phyloP scores from a whole-genome alignment of 108 stramenopile species.

The Skeletonema menzelii region DNA sequence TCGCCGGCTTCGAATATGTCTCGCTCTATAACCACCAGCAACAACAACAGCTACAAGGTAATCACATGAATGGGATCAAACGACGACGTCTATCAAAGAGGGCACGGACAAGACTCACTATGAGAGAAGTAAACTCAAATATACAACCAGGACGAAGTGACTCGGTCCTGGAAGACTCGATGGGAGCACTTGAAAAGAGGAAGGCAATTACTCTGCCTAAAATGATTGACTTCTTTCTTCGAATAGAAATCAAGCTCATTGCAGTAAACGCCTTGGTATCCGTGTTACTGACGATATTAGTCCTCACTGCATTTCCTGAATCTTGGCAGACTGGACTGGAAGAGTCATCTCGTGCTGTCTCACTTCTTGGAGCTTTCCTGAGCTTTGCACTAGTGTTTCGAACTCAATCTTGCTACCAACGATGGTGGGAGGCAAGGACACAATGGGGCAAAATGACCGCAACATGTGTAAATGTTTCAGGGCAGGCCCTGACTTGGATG shows the following conservation, averaged over 20 bases:
- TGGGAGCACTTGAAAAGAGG: constrained; percentile 21
- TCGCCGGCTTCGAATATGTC: neutral
- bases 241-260: constrained; percentile 25
- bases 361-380: constrained; percentile 22
- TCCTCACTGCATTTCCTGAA: constrained; percentile 5
- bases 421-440: constrained; percentile 35
- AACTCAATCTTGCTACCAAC: constrained; percentile 23
- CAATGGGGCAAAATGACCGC: constrained; percentile 32
- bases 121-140: constrained; percentile 29
- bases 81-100: constrained; percentile 26
- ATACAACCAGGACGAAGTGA: constrained; percentile 18
- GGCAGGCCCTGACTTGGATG: constrained; percentile 15
- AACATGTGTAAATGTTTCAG: constrained; percentile 13
- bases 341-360: neutral
- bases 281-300: constrained; percentile 14
- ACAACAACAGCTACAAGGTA: neutral
- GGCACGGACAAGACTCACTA: constrained; percentile 32
- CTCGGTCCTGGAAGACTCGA: constrained; percentile 4
- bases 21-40: too few species aligned
- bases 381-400: constrained; percentile 34
- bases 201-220: constrained; percentile 23
- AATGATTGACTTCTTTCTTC: constrained; percentile 32
- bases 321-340: constrained; percentile 11
- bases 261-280: constrained; percentile 8
- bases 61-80: constrained; percentile 5